Conservation (phyloP, 148 eudicot genomes). For the Rhododendron molle region DNA sequence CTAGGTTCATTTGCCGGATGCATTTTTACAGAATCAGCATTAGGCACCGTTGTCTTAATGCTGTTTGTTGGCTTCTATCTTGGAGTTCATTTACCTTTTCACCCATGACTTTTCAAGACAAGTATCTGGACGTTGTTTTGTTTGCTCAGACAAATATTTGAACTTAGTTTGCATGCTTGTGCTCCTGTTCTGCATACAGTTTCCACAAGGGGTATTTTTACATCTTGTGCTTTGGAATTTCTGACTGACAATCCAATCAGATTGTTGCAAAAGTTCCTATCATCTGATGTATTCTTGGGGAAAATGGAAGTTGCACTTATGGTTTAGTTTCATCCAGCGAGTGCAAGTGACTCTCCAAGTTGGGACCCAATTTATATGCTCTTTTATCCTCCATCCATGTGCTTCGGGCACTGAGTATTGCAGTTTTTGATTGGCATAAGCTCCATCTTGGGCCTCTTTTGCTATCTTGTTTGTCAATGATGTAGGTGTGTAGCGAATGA, state of each 20-base stretch:
- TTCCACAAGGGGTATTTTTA: background rate
- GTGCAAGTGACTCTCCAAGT: background rate
- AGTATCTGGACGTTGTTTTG: background rate
- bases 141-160: background rate
- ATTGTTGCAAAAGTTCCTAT: slow-evolving; percentile 1
- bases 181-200: background rate
- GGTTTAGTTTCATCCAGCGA: slow-evolving; percentile 1
- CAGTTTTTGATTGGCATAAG: background rate
- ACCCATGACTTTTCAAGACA: background rate
- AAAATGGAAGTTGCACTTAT: background rate
- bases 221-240: background rate
- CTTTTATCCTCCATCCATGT: background rate
- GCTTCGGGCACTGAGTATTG: background rate
- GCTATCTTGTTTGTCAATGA: slow-evolving; percentile 7
- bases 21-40: background rate
- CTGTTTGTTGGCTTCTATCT: background rate
- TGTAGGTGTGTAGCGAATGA: slow-evolving; percentile 60
- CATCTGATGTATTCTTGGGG: background rate
- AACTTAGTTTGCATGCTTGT: background rate
- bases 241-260: background rate
- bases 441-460: background rate
- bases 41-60: background rate
- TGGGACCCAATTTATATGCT: background rate
- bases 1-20: background rate
- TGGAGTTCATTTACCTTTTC: background rate